Evolutionary conservation across 495 filamentous ascomycete species (phyloP).

Genomic region (Thermothielavioides terrestris): DNA sequence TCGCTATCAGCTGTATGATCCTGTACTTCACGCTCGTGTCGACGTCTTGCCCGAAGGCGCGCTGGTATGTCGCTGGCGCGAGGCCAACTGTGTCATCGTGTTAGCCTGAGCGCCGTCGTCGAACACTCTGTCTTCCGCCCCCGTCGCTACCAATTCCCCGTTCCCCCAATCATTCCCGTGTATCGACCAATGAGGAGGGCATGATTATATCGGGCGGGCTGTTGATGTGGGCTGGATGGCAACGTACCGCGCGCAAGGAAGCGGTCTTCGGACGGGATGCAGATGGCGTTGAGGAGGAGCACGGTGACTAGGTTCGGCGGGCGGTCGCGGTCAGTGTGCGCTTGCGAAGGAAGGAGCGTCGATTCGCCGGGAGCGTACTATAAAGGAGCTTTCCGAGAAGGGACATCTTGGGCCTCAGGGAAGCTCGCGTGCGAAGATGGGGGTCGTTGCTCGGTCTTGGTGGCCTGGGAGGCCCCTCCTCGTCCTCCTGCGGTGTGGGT

Average conservation of each 20-base stretch:
- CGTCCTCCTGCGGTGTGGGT: not conserved
- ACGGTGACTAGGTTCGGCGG: constrained; percentile 50
- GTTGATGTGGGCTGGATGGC: not conserved
- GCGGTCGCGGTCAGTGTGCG: not conserved
- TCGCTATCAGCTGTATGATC: constrained; percentile 79
- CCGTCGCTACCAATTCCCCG: too few species aligned
- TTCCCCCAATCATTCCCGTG: too few species aligned
- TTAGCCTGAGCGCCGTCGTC: too few species aligned
- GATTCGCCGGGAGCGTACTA: not conserved
- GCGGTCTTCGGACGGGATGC: constrained; percentile 92
- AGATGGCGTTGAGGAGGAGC: constrained; percentile 88
- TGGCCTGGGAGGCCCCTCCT: not conserved
- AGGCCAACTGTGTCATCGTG: constrained; percentile 80
- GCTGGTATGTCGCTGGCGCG: constrained; percentile 56
- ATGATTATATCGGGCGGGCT: too few species aligned
- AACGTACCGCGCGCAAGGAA: constrained; percentile 88
- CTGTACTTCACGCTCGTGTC: constrained; percentile 80
- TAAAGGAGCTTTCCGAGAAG: constrained; percentile 13
- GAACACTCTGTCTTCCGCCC: too few species aligned
- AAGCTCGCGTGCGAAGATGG: not conserved
- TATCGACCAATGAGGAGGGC: too few species aligned
- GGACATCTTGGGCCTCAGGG: constrained; percentile 15
- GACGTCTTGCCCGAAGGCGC: constrained; percentile 61
- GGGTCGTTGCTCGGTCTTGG: not conserved
- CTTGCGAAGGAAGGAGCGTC: not conserved